Evolutionary conservation across 1,284 basidiomycete species (phyloP).

Genomic region (Takashimella koratensis): DNA sequence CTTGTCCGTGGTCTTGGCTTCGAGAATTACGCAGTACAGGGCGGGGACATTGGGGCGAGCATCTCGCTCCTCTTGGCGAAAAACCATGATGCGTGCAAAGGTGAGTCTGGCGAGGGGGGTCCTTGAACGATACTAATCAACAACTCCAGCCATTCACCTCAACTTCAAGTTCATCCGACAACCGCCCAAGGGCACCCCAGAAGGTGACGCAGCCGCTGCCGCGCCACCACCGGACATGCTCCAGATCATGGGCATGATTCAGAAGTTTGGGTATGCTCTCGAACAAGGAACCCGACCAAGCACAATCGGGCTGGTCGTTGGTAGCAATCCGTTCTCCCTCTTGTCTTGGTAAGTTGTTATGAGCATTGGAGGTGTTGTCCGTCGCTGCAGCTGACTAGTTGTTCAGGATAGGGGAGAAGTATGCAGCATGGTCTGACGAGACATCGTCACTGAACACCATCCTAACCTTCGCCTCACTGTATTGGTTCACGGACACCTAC

Average conservation of each 20-base stretch:
- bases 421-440: too few relatives aligned
- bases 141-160: slow-evolving; percentile 26
- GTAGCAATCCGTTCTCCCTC: slow-evolving; percentile 44
- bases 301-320: slow-evolving; percentile 47
- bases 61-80: slow-evolving; percentile 24
- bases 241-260: slow-evolving; percentile 1
- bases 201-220: slow-evolving; percentile 13
- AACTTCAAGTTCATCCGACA: too few relatives aligned
- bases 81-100: slow-evolving; percentile 28
- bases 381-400: neutral
- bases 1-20: slow-evolving; percentile 48
- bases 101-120: slow-evolving; percentile 28
- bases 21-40: slow-evolving; percentile 42
- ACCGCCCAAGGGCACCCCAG: slow-evolving; percentile 11
- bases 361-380: too few relatives aligned
- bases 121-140: neutral
- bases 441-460: slow-evolving; percentile 36
- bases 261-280: slow-evolving; percentile 15
- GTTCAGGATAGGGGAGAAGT: slow-evolving; percentile 51
- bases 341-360: slow-evolving; percentile 44
- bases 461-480: slow-evolving; percentile 46
- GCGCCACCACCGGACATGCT: slow-evolving; percentile 7
- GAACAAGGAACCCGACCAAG: slow-evolving; percentile 46
- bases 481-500: slow-evolving; percentile 49
- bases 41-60: slow-evolving; percentile 44